Evolutionary conservation across 106 monocot species (phyloP).

Genomic region (Platanthera guangdongensis): DNA sequence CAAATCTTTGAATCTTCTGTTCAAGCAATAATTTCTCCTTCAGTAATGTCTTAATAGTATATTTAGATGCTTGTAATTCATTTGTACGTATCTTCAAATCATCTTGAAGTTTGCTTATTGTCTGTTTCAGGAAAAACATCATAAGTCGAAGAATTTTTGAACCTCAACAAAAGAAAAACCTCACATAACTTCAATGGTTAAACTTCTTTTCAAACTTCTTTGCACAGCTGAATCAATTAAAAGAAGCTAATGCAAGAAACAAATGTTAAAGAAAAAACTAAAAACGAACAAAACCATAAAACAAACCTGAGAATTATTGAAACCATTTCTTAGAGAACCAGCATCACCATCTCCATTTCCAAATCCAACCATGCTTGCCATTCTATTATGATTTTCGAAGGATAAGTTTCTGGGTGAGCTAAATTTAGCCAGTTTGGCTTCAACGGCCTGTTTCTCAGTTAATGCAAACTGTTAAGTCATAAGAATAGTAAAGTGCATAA

Average conservation of each 20-base stretch:
- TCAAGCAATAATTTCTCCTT: slow-evolving; percentile 75
- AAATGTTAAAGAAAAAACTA: not conserved
- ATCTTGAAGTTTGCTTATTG: slow-evolving; percentile 47
- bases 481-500: not conserved
- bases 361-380: slow-evolving; percentile 10
- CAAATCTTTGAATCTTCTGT: slow-evolving; percentile 66
- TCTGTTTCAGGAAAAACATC: slow-evolving; percentile 22
- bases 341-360: slow-evolving; percentile 16
- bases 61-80: slow-evolving; percentile 59
- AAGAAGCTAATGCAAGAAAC: not conserved
- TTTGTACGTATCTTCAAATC: slow-evolving; percentile 39
- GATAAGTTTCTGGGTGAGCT: slow-evolving; percentile 19
- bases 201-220: not conserved
- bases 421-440: slow-evolving; percentile 31
- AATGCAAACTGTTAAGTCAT: slow-evolving; percentile 39
- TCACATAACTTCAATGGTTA: not conserved
- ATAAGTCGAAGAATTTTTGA: not conserved
- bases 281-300: not conserved
- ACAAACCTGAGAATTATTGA: slow-evolving; percentile 28
- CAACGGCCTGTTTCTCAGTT: slow-evolving; percentile 45
- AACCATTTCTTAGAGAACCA: slow-evolving; percentile 13
- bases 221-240: not conserved
- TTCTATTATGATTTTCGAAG: slow-evolving; percentile 15
- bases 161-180: not conserved
- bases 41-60: slow-evolving; percentile 40